A percentile compares a stretch with the other conserved stretches of the same genome.
phyloP scores from a whole-genome alignment of 257 asterid species.

The Nicotiana tabacum region DNA sequence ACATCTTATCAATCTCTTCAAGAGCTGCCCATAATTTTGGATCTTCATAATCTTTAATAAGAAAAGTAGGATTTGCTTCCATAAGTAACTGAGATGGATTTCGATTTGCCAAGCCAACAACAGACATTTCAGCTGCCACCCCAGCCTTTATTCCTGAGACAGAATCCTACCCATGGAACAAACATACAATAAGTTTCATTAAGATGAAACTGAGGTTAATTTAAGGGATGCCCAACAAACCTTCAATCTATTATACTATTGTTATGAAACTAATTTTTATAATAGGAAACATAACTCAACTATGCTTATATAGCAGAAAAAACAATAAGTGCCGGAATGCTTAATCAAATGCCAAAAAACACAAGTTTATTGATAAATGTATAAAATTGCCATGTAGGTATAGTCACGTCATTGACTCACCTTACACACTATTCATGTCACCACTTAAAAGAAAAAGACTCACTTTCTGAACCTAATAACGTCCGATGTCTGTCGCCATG shows the following conservation, averaged over 20 bases:
- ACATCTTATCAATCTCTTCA: slow-evolving; percentile 51
- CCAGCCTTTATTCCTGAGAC: slow-evolving; percentile 89
- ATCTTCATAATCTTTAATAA: slow-evolving; percentile 77
- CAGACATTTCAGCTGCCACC: slow-evolving; percentile 84
- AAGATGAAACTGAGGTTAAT: background rate
- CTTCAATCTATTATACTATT: too few relatives aligned
- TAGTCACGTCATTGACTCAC: background rate
- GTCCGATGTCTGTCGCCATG: background rate
- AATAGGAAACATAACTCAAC: too few relatives aligned
- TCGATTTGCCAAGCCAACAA: slow-evolving; percentile 69
- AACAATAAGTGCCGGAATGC: background rate
- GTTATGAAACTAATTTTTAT: background rate
- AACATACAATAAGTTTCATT: background rate
- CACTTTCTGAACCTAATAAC: background rate
- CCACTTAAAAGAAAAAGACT: background rate
- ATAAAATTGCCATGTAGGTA: background rate
- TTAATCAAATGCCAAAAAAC: background rate
- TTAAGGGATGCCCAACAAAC: background rate
- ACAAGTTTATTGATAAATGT: too few relatives aligned
- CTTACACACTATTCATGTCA: background rate
- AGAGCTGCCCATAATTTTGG: slow-evolving; percentile 70
- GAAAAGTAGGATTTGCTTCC: slow-evolving; percentile 69
- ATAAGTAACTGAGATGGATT: slow-evolving; percentile 56
- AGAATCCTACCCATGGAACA: slow-evolving; percentile 53
- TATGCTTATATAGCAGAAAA: background rate